Conservation (phyloP, 345 rosid genomes). For the Toxicodendron radicans region DNA sequence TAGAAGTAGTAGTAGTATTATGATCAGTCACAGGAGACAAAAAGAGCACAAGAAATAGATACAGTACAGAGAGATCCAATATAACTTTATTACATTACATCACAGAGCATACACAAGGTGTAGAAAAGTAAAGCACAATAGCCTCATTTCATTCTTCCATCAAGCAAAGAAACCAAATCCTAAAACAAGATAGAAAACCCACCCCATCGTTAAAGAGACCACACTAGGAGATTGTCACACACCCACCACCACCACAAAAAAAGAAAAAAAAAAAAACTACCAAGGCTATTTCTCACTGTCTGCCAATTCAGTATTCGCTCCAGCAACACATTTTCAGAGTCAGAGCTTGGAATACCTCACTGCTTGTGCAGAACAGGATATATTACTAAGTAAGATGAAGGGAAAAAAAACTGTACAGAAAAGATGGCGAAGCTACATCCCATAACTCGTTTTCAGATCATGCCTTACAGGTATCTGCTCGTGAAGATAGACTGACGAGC, state of each 20-base stretch:
- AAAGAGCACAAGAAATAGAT: neutral
- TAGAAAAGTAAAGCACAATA: neutral
- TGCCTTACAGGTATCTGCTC: slow-evolving; percentile 5
- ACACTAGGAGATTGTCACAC: neutral
- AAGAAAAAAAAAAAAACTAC: neutral
- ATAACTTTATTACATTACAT: slow-evolving; percentile 24
- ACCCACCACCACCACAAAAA: neutral
- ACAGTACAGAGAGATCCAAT: slow-evolving; percentile 12
- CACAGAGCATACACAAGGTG: slow-evolving; percentile 15
- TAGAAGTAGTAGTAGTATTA: no score
- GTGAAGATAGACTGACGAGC: slow-evolving; percentile 7
- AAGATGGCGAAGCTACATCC: slow-evolving; percentile 13
- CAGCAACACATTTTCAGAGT: neutral
- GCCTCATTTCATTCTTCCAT: neutral
- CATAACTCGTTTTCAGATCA: neutral
- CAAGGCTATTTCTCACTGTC: slow-evolving; percentile 4
- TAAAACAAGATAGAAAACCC: neutral
- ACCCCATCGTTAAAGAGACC: neutral
- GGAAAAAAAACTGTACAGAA: slow-evolving; percentile 12
- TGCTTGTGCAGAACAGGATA: slow-evolving; percentile 3
- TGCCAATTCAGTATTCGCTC: slow-evolving; percentile 1
- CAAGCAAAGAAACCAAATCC: neutral
- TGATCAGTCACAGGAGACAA: no score
- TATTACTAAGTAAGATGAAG: neutral
- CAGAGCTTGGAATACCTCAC: slow-evolving; percentile 1